These are phyloP conservation scores for Penicillium sp. DNA, from an alignment of 2,329 filamentous ascomycete genomes.

Conservation along the genomic window DNA sequence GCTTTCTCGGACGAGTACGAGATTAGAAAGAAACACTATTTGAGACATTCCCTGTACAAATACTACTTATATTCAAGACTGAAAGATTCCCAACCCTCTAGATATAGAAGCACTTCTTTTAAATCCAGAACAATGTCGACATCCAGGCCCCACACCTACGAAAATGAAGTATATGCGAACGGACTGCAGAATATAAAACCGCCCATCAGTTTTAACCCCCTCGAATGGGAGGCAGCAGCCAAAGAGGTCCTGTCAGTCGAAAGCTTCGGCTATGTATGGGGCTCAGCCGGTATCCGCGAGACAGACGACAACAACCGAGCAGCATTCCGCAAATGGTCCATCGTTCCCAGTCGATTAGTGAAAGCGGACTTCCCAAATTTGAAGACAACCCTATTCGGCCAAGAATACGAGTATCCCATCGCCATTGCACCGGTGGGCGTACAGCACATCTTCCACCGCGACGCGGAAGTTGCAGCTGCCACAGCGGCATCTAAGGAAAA, in stretches of 20 bases:
- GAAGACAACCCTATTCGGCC: constrained; percentile 53
- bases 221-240: constrained; percentile 56
- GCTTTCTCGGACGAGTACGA: neutral
- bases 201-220: constrained; percentile 57
- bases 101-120: neutral
- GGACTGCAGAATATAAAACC: constrained; percentile 51
- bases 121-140: neutral
- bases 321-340: constrained; percentile 32
- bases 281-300: constrained; percentile 49
- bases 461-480: constrained; percentile 64
- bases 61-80: neutral
- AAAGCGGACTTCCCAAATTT: constrained; percentile 46
- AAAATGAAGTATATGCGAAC: constrained; percentile 46
- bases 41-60: neutral
- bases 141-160: constrained; percentile 25
- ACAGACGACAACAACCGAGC: constrained; percentile 31
- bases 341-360: constrained; percentile 27
- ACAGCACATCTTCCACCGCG: constrained; percentile 64
- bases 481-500: constrained; percentile 57
- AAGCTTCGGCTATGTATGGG: constrained; percentile 61
- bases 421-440: constrained; percentile 69
- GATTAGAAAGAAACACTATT: neutral
- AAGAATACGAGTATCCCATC: constrained; percentile 51
- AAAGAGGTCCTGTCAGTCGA: constrained; percentile 47
- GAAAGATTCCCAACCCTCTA: neutral